Conservation (phyloP, 306 rosid genomes). For the Fragaria ananassa region DNA sequence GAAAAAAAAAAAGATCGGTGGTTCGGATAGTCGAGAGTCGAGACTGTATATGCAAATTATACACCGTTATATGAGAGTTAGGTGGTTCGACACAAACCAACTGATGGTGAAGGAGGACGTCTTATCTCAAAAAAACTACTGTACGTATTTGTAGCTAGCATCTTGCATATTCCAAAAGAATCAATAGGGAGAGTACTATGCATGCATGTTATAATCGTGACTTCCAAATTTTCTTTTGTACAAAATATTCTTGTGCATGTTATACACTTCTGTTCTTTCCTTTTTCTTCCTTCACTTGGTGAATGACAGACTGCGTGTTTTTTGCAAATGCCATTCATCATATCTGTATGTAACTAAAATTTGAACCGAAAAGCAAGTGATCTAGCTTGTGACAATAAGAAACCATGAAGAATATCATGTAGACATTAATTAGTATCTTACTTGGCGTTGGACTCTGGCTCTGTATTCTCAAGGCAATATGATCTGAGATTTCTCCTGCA, state of each 20-base stretch:
- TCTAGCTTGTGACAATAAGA: background rate
- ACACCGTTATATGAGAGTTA: too few relatives aligned
- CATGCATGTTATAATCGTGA: too few relatives aligned
- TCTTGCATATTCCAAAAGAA: too few relatives aligned
- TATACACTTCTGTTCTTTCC: background rate
- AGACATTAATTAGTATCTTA: background rate
- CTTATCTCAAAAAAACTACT: too few relatives aligned
- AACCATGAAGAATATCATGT: too few relatives aligned
- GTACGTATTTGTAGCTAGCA: too few relatives aligned
- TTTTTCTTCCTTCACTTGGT: background rate
- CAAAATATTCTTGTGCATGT: background rate
- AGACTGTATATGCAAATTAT: too few relatives aligned
- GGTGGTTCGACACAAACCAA: too few relatives aligned
- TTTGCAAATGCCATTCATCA: background rate
- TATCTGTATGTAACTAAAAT: background rate
- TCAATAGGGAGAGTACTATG: too few relatives aligned
- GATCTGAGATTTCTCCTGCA: constrained; percentile 12
- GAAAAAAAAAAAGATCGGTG: too few relatives aligned
- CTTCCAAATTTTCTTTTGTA: background rate
- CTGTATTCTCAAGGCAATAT: constrained; percentile 13
- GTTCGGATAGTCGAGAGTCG: too few relatives aligned
- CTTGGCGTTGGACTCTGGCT: constrained; percentile 2
- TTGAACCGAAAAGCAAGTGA: background rate
- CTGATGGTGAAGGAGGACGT: too few relatives aligned
- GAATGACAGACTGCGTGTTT: background rate